Percentiles rank a stretch among this genome's conserved stretches.
Conservation (phyloP, 2,329 filamentous ascomycete genomes). For the Monosporascus sp. region DNA sequence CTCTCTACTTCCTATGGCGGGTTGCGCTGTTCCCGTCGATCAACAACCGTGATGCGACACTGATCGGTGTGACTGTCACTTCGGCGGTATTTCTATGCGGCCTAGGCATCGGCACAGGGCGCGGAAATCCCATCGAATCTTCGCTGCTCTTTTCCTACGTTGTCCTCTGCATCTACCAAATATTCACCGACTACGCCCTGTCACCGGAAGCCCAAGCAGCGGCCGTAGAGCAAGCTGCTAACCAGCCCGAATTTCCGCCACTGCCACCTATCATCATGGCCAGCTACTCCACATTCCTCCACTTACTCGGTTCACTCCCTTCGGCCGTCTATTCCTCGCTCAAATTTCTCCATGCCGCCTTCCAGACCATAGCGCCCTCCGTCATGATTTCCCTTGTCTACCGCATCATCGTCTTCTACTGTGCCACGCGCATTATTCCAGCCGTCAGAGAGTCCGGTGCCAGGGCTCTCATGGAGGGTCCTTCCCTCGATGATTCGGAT, state of each 20-base stretch:
- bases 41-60: constrained; percentile 81
- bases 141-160: constrained; percentile 94
- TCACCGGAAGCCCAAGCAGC: constrained; percentile 58
- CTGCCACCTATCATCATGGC: constrained; percentile 97
- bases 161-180: constrained; percentile 98
- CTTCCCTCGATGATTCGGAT: constrained; percentile 78
- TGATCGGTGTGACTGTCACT: constrained; percentile 90
- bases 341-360: constrained; percentile 81
- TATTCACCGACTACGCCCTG: constrained; percentile 96
- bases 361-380: constrained; percentile 91
- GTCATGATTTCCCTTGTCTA: constrained; percentile 94
- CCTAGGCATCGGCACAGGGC: constrained; percentile 89
- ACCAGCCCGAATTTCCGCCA: constrained; percentile 89
- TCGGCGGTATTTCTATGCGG: constrained; percentile 88
- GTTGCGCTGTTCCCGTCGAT: constrained; percentile 92
- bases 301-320: constrained; percentile 77
- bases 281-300: constrained; percentile 86
- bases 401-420: constrained; percentile 91
- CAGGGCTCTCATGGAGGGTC: constrained; percentile 75
- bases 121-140: constrained; percentile 92
- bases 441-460: constrained; percentile 85
- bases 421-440: constrained; percentile 91
- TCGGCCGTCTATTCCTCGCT: constrained; percentile 77
- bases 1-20: constrained; percentile 93
- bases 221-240: constrained; percentile 39